Base-by-base conservation (phyloP, 768 basidiomycete genomes). In the Hygrophorus pudorinus region DNA sequence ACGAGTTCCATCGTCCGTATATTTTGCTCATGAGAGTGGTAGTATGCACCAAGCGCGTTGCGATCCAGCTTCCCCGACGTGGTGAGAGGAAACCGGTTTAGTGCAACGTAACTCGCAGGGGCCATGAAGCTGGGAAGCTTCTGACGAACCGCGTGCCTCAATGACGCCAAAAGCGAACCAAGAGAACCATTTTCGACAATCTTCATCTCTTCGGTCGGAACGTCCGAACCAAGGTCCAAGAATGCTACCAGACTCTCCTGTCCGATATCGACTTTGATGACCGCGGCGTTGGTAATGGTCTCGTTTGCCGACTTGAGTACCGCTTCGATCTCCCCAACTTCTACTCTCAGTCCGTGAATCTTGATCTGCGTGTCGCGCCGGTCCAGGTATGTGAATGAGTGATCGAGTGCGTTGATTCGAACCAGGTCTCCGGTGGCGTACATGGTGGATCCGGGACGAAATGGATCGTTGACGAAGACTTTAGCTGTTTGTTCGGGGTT, bases 311-410 rank as follows among this genome's bases (percentile, higher is more conserved):
- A 4, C 21, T 38, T 38, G 37, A 38, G 37, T 7, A 38, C 37
- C 10, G 16, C 37, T 38, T 38, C 37, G 21, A 38, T 38, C 37
- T 38, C 37, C 37, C 37, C 37, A 21, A 41, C 40, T 27, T 41
- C 40, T 27, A 41, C 40, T 14, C 40, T 41, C 40, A 28, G 28
- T 6, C 40, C 40, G 29, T 30, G 40, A 3, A 41, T 41, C 28
- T 41, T 41, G 40, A 41, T 41, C 28, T 41, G 40, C 40, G 21
- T 27, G 40, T 41, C 40, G 13, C 40, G 40, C 6, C 40, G 40
- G 28, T 20, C 40, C 6, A 41, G 28, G 5, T 24, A 41, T 10
- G 21, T 41, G 12, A 41, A 27, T n/a, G 21, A 41, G 13, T 20
- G 9, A 41, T 41, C 40, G 21, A 30, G 2, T 4, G 40, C 4